These are phyloP conservation scores for Raffaelea albimanens DNA, from an alignment of 2,329 filamentous ascomycete genomes.

Conservation along the genomic window DNA sequence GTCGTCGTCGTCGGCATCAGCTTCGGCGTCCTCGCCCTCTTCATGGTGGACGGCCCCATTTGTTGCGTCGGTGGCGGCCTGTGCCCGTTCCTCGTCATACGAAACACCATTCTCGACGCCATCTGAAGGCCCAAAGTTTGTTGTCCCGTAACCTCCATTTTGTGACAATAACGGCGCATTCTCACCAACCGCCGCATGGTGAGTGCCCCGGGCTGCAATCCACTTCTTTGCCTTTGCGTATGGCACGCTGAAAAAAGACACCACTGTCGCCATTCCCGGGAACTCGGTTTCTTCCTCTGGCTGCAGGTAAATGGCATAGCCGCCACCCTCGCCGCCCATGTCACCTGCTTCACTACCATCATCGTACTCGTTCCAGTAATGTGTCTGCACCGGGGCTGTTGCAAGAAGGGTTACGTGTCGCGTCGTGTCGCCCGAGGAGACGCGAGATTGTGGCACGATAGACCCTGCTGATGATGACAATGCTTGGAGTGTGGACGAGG, in stretches of 20 bases:
- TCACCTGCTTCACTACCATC: constrained; percentile 61
- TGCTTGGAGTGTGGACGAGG: constrained; percentile 13
- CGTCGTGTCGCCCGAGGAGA: not conserved
- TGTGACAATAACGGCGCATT: constrained; percentile 20
- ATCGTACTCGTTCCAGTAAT: constrained; percentile 85
- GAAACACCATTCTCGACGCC: not conserved
- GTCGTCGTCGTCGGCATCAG: not conserved
- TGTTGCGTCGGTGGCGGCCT: too few relatives aligned
- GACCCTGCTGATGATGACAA: constrained; percentile 13
- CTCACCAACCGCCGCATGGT: constrained; percentile 1
- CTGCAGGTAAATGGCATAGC: constrained; percentile 67
- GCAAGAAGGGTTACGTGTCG: constrained; percentile 4
- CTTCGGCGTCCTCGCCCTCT: constrained; percentile 14
- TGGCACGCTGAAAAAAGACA: constrained; percentile 38
- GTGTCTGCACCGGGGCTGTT: constrained; percentile 19
- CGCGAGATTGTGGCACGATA: not conserved
- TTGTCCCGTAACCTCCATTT: constrained; percentile 11
- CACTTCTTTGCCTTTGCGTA: constrained; percentile 42
- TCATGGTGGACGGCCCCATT: constrained; percentile 6
- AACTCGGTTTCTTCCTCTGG: constrained; percentile 53
- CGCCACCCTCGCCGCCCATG: constrained; percentile 42
- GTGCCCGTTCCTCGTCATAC: not conserved
- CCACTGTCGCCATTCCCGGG: constrained; percentile 53
- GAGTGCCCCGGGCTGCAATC: constrained; percentile 24
- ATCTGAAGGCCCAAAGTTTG: not conserved